phyloP scores from a whole-genome alignment of 768 basidiomycete species.

The Butyriboletus loyo region DNA sequence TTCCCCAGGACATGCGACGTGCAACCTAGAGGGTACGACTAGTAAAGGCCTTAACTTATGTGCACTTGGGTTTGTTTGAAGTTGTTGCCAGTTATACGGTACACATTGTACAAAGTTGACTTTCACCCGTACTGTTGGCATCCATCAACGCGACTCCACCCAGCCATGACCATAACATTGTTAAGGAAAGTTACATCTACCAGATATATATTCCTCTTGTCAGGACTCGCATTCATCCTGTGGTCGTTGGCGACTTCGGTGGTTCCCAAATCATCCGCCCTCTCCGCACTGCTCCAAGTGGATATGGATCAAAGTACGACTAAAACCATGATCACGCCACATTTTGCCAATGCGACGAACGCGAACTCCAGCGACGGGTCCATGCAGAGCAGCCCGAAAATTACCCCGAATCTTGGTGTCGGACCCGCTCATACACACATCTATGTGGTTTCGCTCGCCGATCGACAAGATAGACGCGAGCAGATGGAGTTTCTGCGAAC shows the following conservation, averaged over 20 bases:
- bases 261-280: conserved; percentile 6
- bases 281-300: conserved; percentile 14
- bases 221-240: conserved; percentile 17
- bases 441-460: conserved; percentile 60
- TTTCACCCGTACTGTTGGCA: not conserved
- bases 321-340: not conserved
- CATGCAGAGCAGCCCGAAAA: too few relatives aligned
- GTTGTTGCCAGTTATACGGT: too few relatives aligned
- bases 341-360: not conserved
- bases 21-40: too few relatives aligned
- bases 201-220: conserved; percentile 23
- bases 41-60: too few relatives aligned
- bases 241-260: conserved; percentile 16
- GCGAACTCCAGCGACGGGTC: not conserved
- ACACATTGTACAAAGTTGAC: not conserved
- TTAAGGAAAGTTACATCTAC: conserved; percentile 13
- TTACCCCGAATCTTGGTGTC: conserved; percentile 18
- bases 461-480: conserved; percentile 50
- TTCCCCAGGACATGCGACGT: too few relatives aligned
- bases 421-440: conserved; percentile 39
- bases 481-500: conserved; percentile 56
- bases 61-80: not conserved
- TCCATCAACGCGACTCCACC: not conserved
- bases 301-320: conserved; percentile 10
- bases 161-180: conserved; percentile 8